Base-by-base conservation (phyloP, 179 eudicot species). In the Heliamphora pulchella region DNA sequence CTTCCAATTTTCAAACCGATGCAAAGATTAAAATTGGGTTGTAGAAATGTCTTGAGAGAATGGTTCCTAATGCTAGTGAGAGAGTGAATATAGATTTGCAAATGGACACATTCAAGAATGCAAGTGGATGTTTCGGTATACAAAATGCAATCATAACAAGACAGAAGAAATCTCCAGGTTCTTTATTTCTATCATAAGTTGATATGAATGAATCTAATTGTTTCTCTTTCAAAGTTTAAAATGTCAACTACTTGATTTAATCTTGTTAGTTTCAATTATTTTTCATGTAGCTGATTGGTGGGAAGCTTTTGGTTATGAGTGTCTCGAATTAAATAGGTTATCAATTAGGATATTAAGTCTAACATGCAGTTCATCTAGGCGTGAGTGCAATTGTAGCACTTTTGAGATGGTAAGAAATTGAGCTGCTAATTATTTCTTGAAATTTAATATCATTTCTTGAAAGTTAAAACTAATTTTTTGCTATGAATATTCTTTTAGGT, bases 261-360 rank as follows among this genome's bases (percentile, higher is more conserved):
- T 10, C 44, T 53, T 2, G 61, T 62, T 15, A 4, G 7, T 17
- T 62, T 18, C 31, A 62, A 17, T 4, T 1, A 57, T 53, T 6
- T 17, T 46, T 31, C 13, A 18, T 74, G 13, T 4, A 75, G 69
- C 78, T 59, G 64, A 76, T 50, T 81, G 80, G 81, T 81, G 74
- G 77, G 62, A 78, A 31, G 78, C 82, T 13, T 84, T 78, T 75
- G 82, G 84, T 1, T 74, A 78, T 81, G 63, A 78, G 6, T 79
- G 69, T 70, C 77, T 15, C 0, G 43, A 59, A 46, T 18, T 74
- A 0, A 3, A 63, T 22, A 82, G 3, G 46, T 77, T 83, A 65
- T 78, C 71, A 5, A 80, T 83, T 31, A 31, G 2, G 55, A 71
- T 80, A 31, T 80, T 80, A 2, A 80, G 81, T 31, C 62, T 84